Evolutionary conservation across 2,329 filamentous ascomycete genomes (phyloP).

Genomic region (Chaetomiaceae sp.): DNA sequence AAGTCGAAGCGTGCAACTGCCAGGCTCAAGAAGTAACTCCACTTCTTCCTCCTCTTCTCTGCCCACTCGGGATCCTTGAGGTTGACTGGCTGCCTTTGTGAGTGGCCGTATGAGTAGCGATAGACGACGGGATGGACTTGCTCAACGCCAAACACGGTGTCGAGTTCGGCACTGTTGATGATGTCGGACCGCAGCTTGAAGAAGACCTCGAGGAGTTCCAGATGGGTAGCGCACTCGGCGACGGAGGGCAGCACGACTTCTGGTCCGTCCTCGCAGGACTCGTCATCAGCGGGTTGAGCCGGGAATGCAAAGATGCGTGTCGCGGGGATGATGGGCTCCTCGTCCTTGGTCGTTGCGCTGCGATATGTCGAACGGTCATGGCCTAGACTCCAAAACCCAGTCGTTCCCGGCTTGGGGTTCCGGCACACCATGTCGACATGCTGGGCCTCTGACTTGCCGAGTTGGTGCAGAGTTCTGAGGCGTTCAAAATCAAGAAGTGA

Average conservation of each 20-base stretch:
- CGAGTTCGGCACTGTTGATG: conserved; percentile 2
- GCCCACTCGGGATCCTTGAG: neutral
- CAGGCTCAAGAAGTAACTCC: conserved; percentile 10
- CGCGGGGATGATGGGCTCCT: neutral
- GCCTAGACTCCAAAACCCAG: neutral
- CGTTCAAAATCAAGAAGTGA: neutral
- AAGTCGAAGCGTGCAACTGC: conserved; percentile 11
- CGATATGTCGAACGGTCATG: neutral
- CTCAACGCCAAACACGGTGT: conserved; percentile 8
- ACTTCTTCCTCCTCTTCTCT: conserved; percentile 4
- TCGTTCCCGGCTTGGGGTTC: no score
- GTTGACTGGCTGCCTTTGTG: neutral
- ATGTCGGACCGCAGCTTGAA: conserved; percentile 9
- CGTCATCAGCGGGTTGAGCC: neutral
- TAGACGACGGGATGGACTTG: neutral
- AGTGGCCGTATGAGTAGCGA: neutral
- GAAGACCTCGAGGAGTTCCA: conserved; percentile 15
- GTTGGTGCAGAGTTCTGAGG: neutral
- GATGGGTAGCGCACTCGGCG: conserved; percentile 13
- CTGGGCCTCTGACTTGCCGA: neutral
- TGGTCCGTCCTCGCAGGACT: neutral
- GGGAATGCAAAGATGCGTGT: neutral
- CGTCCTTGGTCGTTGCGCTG: neutral
- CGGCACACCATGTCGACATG: neutral
- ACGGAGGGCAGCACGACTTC: neutral